These are phyloP conservation scores for Diatrype stigma DNA, from an alignment of 2,329 filamentous ascomycete genomes.

Conservation along the genomic window DNA sequence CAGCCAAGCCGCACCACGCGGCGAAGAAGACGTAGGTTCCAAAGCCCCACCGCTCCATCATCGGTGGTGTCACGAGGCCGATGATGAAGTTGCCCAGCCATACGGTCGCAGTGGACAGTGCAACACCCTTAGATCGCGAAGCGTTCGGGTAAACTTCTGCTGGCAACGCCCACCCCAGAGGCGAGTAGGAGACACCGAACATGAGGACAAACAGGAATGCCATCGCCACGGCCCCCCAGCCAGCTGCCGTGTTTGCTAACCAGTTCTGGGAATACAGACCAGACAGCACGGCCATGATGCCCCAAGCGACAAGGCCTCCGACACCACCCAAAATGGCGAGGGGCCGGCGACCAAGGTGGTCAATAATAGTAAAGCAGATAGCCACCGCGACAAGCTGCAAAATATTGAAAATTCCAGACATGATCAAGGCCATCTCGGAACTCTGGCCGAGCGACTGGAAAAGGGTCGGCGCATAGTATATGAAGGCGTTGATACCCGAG, in stretches of 20 bases:
- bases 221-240: slow-evolving; percentile 50
- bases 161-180: slow-evolving; percentile 32
- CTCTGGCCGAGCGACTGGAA: slow-evolving; percentile 36
- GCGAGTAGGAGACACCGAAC: slow-evolving; percentile 27
- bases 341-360: slow-evolving; percentile 41
- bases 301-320: slow-evolving; percentile 45
- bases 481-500: slow-evolving; percentile 37
- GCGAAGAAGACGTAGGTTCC: no score
- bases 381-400: slow-evolving; percentile 43
- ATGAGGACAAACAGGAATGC: slow-evolving; percentile 27
- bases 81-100: slow-evolving; percentile 33
- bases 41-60: no score
- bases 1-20: no score
- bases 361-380: slow-evolving; percentile 44
- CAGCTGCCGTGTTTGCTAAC: slow-evolving; percentile 40
- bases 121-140: slow-evolving; percentile 33
- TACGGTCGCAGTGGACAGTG: slow-evolving; percentile 26
- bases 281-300: slow-evolving; percentile 48
- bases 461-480: slow-evolving; percentile 44
- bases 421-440: slow-evolving; percentile 31
- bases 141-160: slow-evolving; percentile 33
- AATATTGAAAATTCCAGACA: slow-evolving; percentile 38
- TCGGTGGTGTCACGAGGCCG: no score
- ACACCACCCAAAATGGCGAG: slow-evolving; percentile 41
- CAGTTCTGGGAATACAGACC: slow-evolving; percentile 46